phyloP scores from a whole-genome alignment of 2,329 filamentous ascomycete genomes.

The Balansia obtecta region DNA sequence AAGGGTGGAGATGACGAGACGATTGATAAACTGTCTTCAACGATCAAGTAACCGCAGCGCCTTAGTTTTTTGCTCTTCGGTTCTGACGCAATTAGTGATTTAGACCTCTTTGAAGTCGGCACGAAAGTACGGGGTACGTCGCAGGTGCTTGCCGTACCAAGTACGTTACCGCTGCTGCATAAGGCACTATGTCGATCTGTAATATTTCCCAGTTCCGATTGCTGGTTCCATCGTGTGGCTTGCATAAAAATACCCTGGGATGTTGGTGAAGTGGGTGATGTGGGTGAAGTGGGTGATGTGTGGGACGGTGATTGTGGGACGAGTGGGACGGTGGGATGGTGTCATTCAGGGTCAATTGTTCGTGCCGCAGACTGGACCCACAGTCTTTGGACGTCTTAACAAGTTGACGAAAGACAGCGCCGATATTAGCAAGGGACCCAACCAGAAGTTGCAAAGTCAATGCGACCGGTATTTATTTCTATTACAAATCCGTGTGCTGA shows the following conservation, averaged over 20 bases:
- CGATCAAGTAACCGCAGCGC: not conserved
- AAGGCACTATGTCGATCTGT: too few relatives aligned
- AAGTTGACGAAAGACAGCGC: too few relatives aligned
- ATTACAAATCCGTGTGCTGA: not conserved
- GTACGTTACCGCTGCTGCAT: not conserved
- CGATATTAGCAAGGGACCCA: too few relatives aligned
- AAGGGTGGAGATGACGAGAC: not conserved
- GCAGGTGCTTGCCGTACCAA: too few relatives aligned
- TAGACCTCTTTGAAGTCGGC: not conserved
- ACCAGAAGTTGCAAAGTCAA: not conserved
- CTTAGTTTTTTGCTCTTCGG: not conserved
- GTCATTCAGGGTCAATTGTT: conserved; percentile 9
- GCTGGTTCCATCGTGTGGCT: not conserved
- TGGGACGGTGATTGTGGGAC: not conserved
- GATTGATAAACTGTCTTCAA: not conserved
- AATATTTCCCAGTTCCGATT: not conserved
- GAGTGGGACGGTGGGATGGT: conserved; percentile 3
- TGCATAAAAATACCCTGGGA: not conserved
- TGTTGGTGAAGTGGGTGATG: not conserved
- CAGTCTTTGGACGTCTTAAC: not conserved
- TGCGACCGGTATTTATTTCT: not conserved
- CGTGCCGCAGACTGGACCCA: conserved; percentile 5
- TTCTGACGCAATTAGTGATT: not conserved
- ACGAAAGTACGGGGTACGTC: too few relatives aligned
- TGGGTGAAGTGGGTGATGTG: not conserved